Evolutionary conservation across 805 yeast species (phyloP).

Genomic region (Wickerhamiella parazyma): DNA sequence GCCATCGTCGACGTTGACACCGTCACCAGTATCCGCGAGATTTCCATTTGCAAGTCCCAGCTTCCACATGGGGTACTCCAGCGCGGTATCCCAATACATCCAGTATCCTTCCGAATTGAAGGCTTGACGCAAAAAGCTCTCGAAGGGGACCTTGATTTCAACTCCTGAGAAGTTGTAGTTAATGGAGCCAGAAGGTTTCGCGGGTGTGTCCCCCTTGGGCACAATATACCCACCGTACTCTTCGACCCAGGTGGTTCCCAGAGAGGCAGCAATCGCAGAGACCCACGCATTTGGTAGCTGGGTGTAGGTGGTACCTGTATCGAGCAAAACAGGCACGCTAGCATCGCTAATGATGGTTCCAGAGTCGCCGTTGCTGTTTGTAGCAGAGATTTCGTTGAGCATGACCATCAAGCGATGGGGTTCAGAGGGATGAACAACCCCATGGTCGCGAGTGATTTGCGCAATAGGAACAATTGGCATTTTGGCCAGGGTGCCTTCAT

Average conservation of each 20-base stretch:
- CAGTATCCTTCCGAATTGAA: no score
- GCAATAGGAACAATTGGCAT: slow-evolving; percentile 24
- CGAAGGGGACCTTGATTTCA: slow-evolving; percentile 9
- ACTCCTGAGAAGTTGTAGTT: slow-evolving; percentile 14
- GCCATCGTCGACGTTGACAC: no score
- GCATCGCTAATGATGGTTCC: slow-evolving; percentile 7
- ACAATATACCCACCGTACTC: neutral
- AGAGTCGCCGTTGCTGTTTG: neutral
- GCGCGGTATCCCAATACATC: no score
- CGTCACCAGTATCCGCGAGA: no score
- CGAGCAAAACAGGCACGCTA: slow-evolving; percentile 26
- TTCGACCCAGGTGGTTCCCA: neutral
- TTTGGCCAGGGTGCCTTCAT: slow-evolving; percentile 32
- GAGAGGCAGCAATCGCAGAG: slow-evolving; percentile 7
- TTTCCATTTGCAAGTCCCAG: no score
- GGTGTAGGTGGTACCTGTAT: slow-evolving; percentile 40
- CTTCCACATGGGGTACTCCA: no score
- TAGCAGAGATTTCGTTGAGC: slow-evolving; percentile 12
- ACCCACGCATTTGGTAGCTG: slow-evolving; percentile 30
- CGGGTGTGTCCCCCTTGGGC: neutral
- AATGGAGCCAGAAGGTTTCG: neutral
- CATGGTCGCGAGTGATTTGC: no score
- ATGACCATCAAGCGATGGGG: slow-evolving; percentile 14
- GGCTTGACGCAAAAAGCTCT: neutral
- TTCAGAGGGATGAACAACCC: no score